Conservation (phyloP, 495 filamentous ascomycete genomes). For the Tuber melanosporum region DNA sequence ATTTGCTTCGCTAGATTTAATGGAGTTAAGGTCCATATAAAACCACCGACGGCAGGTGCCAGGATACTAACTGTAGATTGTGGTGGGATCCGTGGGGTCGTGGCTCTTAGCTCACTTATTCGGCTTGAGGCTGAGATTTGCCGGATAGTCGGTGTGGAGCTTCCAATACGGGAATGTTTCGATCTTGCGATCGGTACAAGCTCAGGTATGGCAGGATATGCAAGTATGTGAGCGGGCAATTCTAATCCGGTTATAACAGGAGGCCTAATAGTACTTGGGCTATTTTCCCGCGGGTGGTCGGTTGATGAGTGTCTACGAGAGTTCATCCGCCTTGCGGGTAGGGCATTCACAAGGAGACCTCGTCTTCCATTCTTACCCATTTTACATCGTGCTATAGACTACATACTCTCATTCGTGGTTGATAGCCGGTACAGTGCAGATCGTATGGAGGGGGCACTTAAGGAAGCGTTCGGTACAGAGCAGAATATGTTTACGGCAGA, state of each 20-base stretch:
- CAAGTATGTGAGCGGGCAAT: accelerated
- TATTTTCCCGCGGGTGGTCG: constrained; percentile 30
- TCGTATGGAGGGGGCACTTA: constrained; percentile 24
- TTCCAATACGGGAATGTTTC: constrained; percentile 32
- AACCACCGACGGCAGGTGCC: constrained; percentile 48
- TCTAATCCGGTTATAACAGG: background rate
- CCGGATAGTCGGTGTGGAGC: constrained; percentile 10
- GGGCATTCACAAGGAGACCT: constrained; percentile 14
- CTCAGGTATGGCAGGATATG: constrained; percentile 15
- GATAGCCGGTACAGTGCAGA: constrained; percentile 27
- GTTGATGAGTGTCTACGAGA: constrained; percentile 25
- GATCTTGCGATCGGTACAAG: constrained; percentile 35
- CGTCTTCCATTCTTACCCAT: constrained; percentile 12
- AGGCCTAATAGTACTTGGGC: constrained; percentile 17
- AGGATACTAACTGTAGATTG: constrained; percentile 55
- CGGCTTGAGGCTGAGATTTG: constrained; percentile 18
- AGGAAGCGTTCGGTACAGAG: constrained; percentile 23
- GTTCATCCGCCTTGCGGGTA: constrained; percentile 21
- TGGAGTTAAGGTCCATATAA: constrained; percentile 38
- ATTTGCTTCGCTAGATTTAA: background rate
- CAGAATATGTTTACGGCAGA: background rate
- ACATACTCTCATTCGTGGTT: constrained; percentile 19
- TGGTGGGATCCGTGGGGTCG: constrained; percentile 48
- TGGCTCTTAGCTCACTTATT: constrained; percentile 26
- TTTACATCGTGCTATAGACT: constrained; percentile 9